Conservation (phyloP, 176 grass and related monocot genomes). For the Pharus latifolius region DNA sequence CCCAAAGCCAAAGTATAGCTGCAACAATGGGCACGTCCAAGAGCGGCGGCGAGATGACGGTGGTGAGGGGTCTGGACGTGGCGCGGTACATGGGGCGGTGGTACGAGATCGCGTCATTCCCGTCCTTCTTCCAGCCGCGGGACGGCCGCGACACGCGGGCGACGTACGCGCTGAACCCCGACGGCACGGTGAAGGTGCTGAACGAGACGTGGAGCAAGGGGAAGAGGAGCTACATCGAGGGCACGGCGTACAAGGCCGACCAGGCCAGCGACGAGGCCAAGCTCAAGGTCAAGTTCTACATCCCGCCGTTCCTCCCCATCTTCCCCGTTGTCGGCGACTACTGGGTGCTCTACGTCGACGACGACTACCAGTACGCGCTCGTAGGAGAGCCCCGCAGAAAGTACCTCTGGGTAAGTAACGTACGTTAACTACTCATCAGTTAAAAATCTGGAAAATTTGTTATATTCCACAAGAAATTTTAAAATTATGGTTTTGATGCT, state of each 20-base stretch:
- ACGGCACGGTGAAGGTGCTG: constrained; percentile 76
- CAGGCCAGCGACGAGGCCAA: constrained; percentile 65
- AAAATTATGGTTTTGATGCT: too few species aligned
- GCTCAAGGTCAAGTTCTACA: constrained; percentile 98
- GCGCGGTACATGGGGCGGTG: constrained; percentile 84
- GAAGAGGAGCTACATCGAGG: constrained; percentile 60
- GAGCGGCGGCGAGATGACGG: constrained; percentile 48
- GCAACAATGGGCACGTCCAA: too few species aligned
- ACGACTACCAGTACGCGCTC: constrained; percentile 57
- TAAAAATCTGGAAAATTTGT: too few species aligned
- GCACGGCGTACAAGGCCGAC: constrained; percentile 79
- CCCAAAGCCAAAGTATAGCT: too few species aligned
- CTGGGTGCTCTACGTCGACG: constrained; percentile 84
- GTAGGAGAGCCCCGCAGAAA: constrained; percentile 62
- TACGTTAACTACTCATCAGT: too few species aligned
- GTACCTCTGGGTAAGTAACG: constrained; percentile 47
- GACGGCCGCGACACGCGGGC: constrained; percentile 67
- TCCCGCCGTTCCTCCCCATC: constrained; percentile 79
- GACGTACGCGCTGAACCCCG: constrained; percentile 50
- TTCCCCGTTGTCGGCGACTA: constrained; percentile 84
- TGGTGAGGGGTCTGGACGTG: constrained; percentile 62
- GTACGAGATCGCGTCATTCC: constrained; percentile 88
- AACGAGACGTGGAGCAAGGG: constrained; percentile 90
- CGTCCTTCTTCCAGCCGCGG: constrained; percentile 65
- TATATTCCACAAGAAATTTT: too few species aligned